Percentiles rank a stretch among this genome's conserved stretches.
phyloP scores from a whole-genome alignment of 2,329 filamentous ascomycete genomes.

The Grosmannia penicillata region DNA sequence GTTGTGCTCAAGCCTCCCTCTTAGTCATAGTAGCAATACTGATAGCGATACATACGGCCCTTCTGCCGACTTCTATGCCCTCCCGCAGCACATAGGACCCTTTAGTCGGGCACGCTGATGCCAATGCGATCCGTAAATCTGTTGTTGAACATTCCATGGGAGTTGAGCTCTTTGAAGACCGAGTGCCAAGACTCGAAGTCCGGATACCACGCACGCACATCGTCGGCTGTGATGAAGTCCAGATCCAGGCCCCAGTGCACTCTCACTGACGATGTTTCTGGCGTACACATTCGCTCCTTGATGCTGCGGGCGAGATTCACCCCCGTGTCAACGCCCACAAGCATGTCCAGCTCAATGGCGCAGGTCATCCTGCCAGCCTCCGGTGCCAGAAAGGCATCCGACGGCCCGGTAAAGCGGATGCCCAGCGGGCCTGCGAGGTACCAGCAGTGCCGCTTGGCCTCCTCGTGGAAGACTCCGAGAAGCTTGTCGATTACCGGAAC shows the following conservation, averaged over 20 bases:
- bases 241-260: constrained; percentile 15
- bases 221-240: constrained; percentile 10
- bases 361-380: constrained; percentile 12
- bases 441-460: constrained; percentile 9
- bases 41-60: too few relatives aligned
- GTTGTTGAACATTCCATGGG: constrained; percentile 16
- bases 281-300: constrained; percentile 10
- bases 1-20: too few relatives aligned
- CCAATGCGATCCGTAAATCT: constrained; percentile 13
- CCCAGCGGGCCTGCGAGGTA: constrained; percentile 14
- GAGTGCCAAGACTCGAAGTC: constrained; percentile 11
- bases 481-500: constrained; percentile 11
- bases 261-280: constrained; percentile 6
- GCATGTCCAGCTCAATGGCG: constrained; percentile 13
- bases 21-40: too few relatives aligned
- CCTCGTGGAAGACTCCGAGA: constrained; percentile 10
- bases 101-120: constrained; percentile 5
- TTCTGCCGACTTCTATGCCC: too few relatives aligned
- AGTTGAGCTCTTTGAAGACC: constrained; percentile 11
- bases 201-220: constrained; percentile 13
- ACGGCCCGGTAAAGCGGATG: constrained; percentile 11
- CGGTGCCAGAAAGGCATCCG: constrained; percentile 13
- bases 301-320: constrained; percentile 9
- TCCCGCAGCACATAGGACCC: too few relatives aligned
- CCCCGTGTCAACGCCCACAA: constrained; percentile 11